Percentiles rank a stretch among this genome's conserved stretches.
Conservation (phyloP, 805 yeast species). For the Ogataea nitratoaversa region DNA sequence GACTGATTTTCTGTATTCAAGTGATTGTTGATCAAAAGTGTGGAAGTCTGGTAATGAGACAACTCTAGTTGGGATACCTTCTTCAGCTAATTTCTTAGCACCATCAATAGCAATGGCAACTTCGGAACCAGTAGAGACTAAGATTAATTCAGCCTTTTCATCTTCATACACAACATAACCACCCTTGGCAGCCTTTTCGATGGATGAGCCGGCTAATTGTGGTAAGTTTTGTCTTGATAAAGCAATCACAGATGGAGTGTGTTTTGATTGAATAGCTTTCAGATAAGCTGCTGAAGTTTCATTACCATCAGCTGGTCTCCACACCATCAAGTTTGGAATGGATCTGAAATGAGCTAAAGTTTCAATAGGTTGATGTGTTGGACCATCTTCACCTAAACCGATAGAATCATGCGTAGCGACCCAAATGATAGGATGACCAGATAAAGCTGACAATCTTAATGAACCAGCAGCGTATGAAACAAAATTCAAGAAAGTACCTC, state of each 20-base stretch:
- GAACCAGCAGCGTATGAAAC: slow-evolving; percentile 83
- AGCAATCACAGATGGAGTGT: slow-evolving; percentile 72
- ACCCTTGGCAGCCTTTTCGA: slow-evolving; percentile 92
- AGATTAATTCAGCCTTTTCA: slow-evolving; percentile 61
- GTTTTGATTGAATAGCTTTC: slow-evolving; percentile 54
- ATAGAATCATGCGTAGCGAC: slow-evolving; percentile 89
- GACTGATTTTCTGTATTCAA: slow-evolving; percentile 77
- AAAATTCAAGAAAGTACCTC: slow-evolving; percentile 97
- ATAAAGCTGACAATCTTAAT: slow-evolving; percentile 76
- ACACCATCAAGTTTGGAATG: slow-evolving; percentile 72
- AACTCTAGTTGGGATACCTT: slow-evolving; percentile 71
- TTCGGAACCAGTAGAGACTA: slow-evolving; percentile 95
- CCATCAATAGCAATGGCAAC: slow-evolving; percentile 79
- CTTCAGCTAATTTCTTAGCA: slow-evolving; percentile 60
- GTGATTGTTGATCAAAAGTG: slow-evolving; percentile 81
- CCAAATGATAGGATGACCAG: slow-evolving; percentile 81
- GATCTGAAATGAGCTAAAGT: slow-evolving; percentile 86
- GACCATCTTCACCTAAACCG: slow-evolving; percentile 91
- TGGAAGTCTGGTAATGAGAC: slow-evolving; percentile 92
- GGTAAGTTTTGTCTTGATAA: slow-evolving; percentile 86
- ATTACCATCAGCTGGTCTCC: slow-evolving; percentile 95
- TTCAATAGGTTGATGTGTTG: slow-evolving; percentile 91
- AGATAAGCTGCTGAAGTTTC: slow-evolving; percentile 82
- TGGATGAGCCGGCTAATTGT: slow-evolving; percentile 86
- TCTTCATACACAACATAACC: slow-evolving; percentile 74